Base-by-base conservation (phyloP, 2,329 filamentous ascomycete genomes). In the Plenodomus lindquistii region DNA sequence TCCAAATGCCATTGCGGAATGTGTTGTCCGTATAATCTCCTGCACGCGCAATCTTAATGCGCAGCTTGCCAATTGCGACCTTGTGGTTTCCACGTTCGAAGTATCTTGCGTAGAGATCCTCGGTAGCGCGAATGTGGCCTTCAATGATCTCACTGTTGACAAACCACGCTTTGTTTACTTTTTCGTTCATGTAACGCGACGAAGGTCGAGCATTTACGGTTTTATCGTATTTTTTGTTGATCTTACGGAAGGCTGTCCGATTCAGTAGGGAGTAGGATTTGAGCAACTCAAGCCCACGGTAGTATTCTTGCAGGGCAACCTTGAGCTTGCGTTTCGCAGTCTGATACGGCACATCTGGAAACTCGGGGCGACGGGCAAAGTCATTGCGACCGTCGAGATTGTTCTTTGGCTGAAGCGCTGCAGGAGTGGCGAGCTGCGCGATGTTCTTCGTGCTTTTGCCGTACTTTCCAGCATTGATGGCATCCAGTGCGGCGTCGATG, bases 221-320 rank as follows among this genome's bases (percentile, higher is more conserved):
- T 75, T 97, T 99, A 79, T 97, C 92, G 69, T 95, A 97, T 73
- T 99, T 99, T 73, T 99, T 99, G 75, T 96, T 97, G 67, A 99
- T 91, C 72, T 99, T 99, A 24, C 92, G 86, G 66, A 97, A 97
- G 0, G 91, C 94, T 0, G 91, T 96, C 40, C 91, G 84, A 70
- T 99, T 99, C 13, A 97, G 79, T 18, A 96, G 76, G 1, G 91
- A 87, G 63, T 96, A 99, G 0, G 90, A 89, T 74, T 97, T 97
- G 50, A 99, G 80, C 38, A 97, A 77, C 69, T 99, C 94, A 13
- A 99, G 79, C 0, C 89, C 88, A 17, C 93, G 87, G 69, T 99
- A 97, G 69, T 91, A 96, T 70, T 97, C 94, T 63, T 96, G 89
- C 41, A 97, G 73, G 0, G 94, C 94, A 40, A 90, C 77, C 73